Evolutionary conservation across 2,329 filamentous ascomycete species (phyloP), one percentile per base, ranked within the genome.

Genomic region (Chalaropsis thielavioides): DNA sequence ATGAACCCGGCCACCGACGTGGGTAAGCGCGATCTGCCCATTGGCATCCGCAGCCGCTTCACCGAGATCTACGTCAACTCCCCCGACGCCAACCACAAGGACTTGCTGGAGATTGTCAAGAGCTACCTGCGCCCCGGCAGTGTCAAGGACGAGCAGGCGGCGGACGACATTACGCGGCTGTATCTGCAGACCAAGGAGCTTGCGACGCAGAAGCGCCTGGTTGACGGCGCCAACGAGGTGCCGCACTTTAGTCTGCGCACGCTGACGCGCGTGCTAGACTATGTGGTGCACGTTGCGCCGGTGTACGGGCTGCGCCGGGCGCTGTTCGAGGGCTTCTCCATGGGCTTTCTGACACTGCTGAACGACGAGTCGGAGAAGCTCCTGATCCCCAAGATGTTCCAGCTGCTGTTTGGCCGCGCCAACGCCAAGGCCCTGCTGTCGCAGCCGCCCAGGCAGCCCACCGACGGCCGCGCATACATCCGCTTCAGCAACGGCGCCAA

Each of bases 1-100:
- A 99, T 99, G 94, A 99, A 99, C 72, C 94, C 94, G 38, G 94
- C 94, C 4, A 99, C 94, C 2, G 94, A 99, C 76, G 86, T 96
- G 65, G 94, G 95, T 67, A 99, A 99, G 76, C 87, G 92, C 65
- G 94, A 99, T 74, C 78, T 99, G 17, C 91, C 92, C 0, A 85
- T 89, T 64, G 92, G 92, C 1, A 84, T 97, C 54, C 82, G 92
- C 64, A 95, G 92, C 8, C 84, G 92, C 61, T 99, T 99, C 72
- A 97, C 94, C 0, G 94, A 99, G 74, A 80, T 99, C 24, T 99
- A 95, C 72, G 91, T 99, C 27, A 85, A 90, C 64, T 94, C 90
- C 69, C 92, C 94, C 0, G 94, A 99, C 72, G 84, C 81, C 66
- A 89, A 96, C 68, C 76, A 90, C 66, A 90, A 94, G 70, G 95